Conservation (phyloP, 1,284 basidiomycete genomes). For the Apiotrichum brassicae region DNA sequence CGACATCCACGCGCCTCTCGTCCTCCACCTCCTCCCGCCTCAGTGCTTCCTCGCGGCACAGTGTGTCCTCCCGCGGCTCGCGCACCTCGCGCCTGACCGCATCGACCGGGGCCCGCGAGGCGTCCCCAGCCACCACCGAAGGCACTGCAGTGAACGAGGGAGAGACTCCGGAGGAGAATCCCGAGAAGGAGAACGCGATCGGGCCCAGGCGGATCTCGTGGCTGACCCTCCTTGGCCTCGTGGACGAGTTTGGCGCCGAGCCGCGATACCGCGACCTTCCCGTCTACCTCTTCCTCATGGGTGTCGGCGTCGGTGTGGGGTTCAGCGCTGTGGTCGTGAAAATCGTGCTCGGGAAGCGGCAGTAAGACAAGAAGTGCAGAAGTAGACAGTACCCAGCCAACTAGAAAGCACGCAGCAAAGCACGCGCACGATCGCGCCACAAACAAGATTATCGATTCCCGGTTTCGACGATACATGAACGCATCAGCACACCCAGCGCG, state of each 20-base stretch:
- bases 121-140: neutral
- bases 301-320: slow-evolving; percentile 13
- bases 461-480: too few species aligned
- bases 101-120: neutral
- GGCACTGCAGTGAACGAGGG: neutral
- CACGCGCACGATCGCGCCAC: too few species aligned
- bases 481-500: too few species aligned
- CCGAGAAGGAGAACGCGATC: neutral
- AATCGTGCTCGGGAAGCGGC: neutral
- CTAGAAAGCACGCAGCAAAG: too few species aligned
- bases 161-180: neutral
- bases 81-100: neutral
- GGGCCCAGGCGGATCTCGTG: neutral
- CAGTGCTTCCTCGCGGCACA: too few species aligned
- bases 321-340: slow-evolving; percentile 11
- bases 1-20: neutral
- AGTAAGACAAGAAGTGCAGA: too few species aligned
- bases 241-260: slow-evolving; percentile 5
- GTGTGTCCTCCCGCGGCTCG: neutral
- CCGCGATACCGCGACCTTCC: slow-evolving; percentile 11
- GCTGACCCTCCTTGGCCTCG: slow-evolving; percentile 5
- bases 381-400: too few species aligned
- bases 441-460: too few species aligned
- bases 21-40: neutral
- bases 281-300: slow-evolving; percentile 13